A percentile compares a stretch with the other conserved stretches of the same genome.
Evolutionary conservation across 2,329 filamentous ascomycete genomes (phyloP).

Genomic region (Keithomyces neogunnii): DNA sequence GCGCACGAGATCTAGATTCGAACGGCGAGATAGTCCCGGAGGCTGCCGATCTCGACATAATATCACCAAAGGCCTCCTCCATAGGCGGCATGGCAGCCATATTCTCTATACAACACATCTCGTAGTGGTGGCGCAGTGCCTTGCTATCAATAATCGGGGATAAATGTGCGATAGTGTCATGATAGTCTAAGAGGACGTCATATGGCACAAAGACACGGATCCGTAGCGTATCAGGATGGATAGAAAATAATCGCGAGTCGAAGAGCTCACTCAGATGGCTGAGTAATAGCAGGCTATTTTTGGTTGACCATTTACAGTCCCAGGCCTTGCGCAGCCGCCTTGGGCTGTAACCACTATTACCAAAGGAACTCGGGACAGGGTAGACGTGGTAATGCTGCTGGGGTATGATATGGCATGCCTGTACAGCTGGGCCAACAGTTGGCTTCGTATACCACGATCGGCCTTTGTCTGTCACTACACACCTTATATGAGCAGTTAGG

Average conservation of each 20-base stretch:
- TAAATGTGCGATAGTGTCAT: not conserved
- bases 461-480: constrained; percentile 3
- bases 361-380: not conserved
- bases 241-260: not conserved
- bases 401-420: constrained; percentile 5
- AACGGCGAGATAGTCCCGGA: not conserved
- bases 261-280: not conserved
- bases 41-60: not conserved
- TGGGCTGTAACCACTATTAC: not conserved
- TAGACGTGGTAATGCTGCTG: constrained; percentile 5
- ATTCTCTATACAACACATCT: constrained; percentile 17
- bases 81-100: constrained; percentile 5
- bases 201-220: not conserved
- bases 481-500: not conserved
- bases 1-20: not conserved
- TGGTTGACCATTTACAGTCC: constrained; percentile 2
- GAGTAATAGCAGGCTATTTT: not conserved
- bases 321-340: constrained; percentile 1
- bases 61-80: not conserved
- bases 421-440: not conserved
- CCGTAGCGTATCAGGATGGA: not conserved
- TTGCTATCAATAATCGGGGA: constrained; percentile 4
- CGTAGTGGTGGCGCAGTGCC: constrained; percentile 13
- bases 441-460: constrained; percentile 2
- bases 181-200: not conserved